Evolutionary conservation across 192 early-diverging fungal genomes (phyloP).

Genomic region (Diversispora eburnea): DNA sequence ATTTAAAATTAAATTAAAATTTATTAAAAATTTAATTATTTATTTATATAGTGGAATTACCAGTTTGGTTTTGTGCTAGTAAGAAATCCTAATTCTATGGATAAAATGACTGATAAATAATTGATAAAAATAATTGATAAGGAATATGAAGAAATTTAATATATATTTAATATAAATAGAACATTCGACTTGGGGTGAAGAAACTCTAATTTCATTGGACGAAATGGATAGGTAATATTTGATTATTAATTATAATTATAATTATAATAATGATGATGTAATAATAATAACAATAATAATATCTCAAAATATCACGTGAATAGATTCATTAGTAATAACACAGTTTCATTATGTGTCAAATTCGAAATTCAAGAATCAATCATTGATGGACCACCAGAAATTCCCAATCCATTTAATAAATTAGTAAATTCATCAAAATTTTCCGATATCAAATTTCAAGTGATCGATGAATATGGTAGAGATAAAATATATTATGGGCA

Average conservation of each 20-base stretch:
- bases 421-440: conserved; percentile 27
- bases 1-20: too few relatives aligned
- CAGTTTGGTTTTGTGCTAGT: conserved; percentile 36
- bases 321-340: conserved; percentile 31
- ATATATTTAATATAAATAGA: not conserved
- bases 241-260: too few relatives aligned
- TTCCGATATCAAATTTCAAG: conserved; percentile 36
- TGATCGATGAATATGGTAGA: conserved; percentile 11
- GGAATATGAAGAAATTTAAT: too few relatives aligned
- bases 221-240: conserved; percentile 31
- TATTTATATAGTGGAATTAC: conserved; percentile 25
- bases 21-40: too few relatives aligned
- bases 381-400: conserved; percentile 15
- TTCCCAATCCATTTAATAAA: conserved; percentile 25
- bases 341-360: conserved; percentile 34
- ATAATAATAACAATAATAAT: too few relatives aligned
- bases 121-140: too few relatives aligned
- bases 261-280: not conserved
- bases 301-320: not conserved
- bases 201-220: conserved; percentile 29
- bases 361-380: conserved; percentile 34
- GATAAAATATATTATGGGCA: conserved; percentile 28
- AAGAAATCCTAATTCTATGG: not conserved
- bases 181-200: conserved; percentile 34
- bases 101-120: too few relatives aligned